phyloP scores from a whole-genome alignment of 306 rosid species.

The Glycyrrhiza uralensis region DNA sequence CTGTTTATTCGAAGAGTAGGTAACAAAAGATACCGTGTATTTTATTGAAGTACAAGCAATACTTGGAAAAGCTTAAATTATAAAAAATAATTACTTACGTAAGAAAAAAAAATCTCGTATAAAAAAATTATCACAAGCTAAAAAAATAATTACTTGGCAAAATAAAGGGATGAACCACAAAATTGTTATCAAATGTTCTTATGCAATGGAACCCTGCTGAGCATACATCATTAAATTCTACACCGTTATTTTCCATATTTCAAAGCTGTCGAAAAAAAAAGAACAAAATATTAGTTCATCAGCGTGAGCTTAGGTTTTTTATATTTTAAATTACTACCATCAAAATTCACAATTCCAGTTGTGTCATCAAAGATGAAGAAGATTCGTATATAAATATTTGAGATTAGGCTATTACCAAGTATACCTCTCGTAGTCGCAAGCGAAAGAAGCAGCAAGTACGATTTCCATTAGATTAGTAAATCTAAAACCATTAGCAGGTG shows the following conservation, averaged over 20 bases:
- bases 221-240: background rate
- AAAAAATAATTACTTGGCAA: no score
- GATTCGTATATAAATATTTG: background rate
- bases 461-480: background rate
- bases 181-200: background rate
- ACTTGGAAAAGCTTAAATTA: no score
- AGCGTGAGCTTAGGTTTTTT: background rate
- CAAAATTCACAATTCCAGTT: background rate
- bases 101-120: no score
- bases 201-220: background rate
- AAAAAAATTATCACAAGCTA: no score
- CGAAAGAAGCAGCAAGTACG: background rate
- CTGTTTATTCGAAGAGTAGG: no score
- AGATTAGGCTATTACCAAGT: background rate
- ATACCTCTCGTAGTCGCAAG: background rate
- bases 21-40: no score
- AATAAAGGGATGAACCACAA: background rate
- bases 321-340: background rate
- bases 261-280: background rate
- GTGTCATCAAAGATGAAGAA: background rate
- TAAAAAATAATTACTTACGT: no score
- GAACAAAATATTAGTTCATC: background rate
- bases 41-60: no score
- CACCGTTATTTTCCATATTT: background rate
- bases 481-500: background rate